These are phyloP conservation scores for Solanum phureja DNA, from an alignment of 257 asterid genomes.

Conservation along the genomic window DNA sequence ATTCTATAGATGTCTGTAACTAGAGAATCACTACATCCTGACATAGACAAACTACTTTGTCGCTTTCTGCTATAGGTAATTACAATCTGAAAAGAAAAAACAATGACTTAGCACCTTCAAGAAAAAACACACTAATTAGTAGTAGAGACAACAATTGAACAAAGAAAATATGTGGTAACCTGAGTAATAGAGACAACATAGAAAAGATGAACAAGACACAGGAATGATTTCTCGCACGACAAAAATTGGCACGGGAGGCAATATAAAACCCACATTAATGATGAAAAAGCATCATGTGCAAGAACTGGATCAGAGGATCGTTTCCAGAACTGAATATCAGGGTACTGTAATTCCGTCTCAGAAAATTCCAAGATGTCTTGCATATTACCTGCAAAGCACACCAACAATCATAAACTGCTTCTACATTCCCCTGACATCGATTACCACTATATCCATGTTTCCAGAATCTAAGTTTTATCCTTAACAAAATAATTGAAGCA, in stretches of 20 bases:
- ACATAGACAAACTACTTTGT: conserved; percentile 17
- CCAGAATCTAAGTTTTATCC: neutral
- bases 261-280: conserved; percentile 86
- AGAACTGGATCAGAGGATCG: conserved; percentile 70
- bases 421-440: neutral
- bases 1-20: conserved; percentile 47
- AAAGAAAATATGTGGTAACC: conserved; percentile 8
- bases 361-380: conserved; percentile 50
- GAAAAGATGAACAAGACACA: conserved; percentile 73
- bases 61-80: conserved; percentile 29
- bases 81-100: conserved; percentile 44
- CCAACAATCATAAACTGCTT: neutral
- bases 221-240: conserved; percentile 64
- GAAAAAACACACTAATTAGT: neutral
- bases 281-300: conserved; percentile 77
- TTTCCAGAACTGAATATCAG: conserved; percentile 74
- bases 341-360: conserved; percentile 35
- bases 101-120: neutral
- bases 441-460: neutral
- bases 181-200: conserved; percentile 32
- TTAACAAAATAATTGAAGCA: neutral
- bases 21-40: conserved; percentile 38
- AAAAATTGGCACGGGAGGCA: conserved; percentile 81
- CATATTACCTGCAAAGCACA: conserved; percentile 55
- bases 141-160: neutral